Evolutionary conservation across 164 flowering plant species (phyloP).

Genomic region (Magnolia kwangsiensis): DNA sequence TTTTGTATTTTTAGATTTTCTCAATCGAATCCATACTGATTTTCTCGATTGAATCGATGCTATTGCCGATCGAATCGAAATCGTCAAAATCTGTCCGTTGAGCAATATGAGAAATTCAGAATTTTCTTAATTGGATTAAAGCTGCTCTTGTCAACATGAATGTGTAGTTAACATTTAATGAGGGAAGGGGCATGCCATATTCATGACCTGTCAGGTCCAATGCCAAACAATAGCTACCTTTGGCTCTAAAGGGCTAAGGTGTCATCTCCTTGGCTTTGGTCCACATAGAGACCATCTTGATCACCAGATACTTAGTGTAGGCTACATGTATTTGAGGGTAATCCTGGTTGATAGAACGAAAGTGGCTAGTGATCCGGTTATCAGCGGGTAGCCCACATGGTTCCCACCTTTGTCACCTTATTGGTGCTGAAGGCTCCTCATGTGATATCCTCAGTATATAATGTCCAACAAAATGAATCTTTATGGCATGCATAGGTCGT

Average conservation of each 20-base stretch:
- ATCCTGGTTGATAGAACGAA: slow-evolving; percentile 35
- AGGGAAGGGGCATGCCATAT: too few species aligned
- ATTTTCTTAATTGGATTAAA: too few species aligned
- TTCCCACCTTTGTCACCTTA: slow-evolving; percentile 34
- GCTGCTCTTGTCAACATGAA: too few species aligned
- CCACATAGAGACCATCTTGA: slow-evolving; percentile 6
- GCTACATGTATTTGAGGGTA: slow-evolving; percentile 39
- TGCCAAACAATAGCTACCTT: background rate
- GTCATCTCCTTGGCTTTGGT: background rate
- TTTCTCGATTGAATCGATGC: too few species aligned
- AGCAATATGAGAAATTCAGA: too few species aligned
- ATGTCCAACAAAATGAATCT: slow-evolving; percentile 15
- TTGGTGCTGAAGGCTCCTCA: slow-evolving; percentile 26
- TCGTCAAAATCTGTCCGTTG: too few species aligned
- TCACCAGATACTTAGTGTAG: slow-evolving; percentile 28
- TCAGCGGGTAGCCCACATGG: slow-evolving; percentile 31
- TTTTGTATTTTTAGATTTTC: too few species aligned
- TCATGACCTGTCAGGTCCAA: too few species aligned
- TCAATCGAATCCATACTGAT: too few species aligned
- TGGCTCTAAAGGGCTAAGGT: slow-evolving; percentile 1
- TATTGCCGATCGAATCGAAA: too few species aligned
- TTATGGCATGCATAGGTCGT: slow-evolving; percentile 8
- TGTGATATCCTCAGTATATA: slow-evolving; percentile 23
- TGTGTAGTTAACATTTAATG: too few species aligned
- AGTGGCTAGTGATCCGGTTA: slow-evolving; percentile 20